Conservation (phyloP, 1,284 basidiomycete species). For the Violaceomyces palustris region DNA sequence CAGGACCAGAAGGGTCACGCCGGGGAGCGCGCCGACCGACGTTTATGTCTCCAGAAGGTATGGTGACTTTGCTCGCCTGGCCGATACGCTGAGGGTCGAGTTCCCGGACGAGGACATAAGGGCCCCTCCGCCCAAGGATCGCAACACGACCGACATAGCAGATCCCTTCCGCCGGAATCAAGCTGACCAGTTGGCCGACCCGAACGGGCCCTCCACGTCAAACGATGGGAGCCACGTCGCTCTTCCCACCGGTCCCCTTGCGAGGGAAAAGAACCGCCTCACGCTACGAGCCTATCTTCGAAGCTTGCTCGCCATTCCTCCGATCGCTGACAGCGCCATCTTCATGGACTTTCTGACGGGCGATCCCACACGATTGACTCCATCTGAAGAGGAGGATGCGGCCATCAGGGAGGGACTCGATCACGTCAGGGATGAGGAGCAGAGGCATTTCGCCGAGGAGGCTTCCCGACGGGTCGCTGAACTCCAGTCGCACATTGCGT, state of each 20-base stretch:
- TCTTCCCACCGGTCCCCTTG: constrained; percentile 45
- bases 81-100: constrained; percentile 38
- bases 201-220: constrained; percentile 17
- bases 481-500: constrained; percentile 74
- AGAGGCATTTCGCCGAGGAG: constrained; percentile 77
- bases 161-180: constrained; percentile 20
- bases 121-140: constrained; percentile 41
- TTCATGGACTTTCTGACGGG: constrained; percentile 80
- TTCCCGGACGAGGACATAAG: constrained; percentile 40
- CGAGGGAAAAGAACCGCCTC: constrained; percentile 81
- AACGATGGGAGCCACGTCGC: constrained; percentile 8
- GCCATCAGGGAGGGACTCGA: constrained; percentile 80
- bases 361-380: constrained; percentile 66
- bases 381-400: constrained; percentile 75
- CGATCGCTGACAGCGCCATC: constrained; percentile 75
- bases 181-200: no score
- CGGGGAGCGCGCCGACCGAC: constrained; percentile 61
- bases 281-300: constrained; percentile 90
- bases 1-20: constrained; percentile 71
- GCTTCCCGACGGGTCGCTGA: constrained; percentile 80
- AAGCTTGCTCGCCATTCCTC: constrained; percentile 65
- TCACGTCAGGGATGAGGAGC: constrained; percentile 78
- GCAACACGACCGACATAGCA: constrained; percentile 25
- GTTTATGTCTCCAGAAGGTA: constrained; percentile 86
- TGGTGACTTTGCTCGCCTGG: constrained; percentile 71